Base-by-base conservation (phyloP, 1,139 yeast species). In the Hyphopichia khmerensis region DNA sequence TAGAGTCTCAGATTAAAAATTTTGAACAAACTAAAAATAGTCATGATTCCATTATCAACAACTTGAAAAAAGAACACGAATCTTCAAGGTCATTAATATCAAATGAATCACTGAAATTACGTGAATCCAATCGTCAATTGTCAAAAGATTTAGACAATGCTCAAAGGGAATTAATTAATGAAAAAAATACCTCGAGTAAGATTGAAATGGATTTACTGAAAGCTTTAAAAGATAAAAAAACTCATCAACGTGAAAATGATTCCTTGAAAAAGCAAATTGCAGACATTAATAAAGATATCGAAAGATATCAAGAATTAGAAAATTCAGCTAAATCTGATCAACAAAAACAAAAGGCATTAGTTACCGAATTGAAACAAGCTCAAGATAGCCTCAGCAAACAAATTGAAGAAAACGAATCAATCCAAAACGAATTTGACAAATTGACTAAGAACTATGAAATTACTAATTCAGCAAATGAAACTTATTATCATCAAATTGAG, bases 161-260 rank as follows among this genome's bases (percentile, higher is more conserved):
- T 46, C 64, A 69, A 41, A 50, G 56, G 43, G 67, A 72, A 14
- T 35, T 40, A 45, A 63, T 68, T 3, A 63, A 62, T 33, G 60
- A 57, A 36, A 58, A 62, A 31, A 67, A 68, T 44, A 61, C 68
- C 11, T 53, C 59, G 10, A 74, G 69, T 43, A 75, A 71, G 47
- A 59, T 71, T 26, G 60, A 64, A 15, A 68, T 69, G 44, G 67
- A 65, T 18, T 55, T 69, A 27, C 75, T 74, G 2, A 67, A 61
- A 24, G 26, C 30, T 2, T 14, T 11, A 16, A 27, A 36, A 13
- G 34, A 39, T n/a, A 24, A 24, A n/a, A 24, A 16, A n/a, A 23
- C 29, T 6, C 19, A 13, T 8, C n/a, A 14, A 40, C 39, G 30
- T 41, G 55, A 54, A 17, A 55, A 55, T 33, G 35, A 33, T 8